phyloP scores from a whole-genome alignment of 2,329 filamentous ascomycete species.

The Cercospora sp. region DNA sequence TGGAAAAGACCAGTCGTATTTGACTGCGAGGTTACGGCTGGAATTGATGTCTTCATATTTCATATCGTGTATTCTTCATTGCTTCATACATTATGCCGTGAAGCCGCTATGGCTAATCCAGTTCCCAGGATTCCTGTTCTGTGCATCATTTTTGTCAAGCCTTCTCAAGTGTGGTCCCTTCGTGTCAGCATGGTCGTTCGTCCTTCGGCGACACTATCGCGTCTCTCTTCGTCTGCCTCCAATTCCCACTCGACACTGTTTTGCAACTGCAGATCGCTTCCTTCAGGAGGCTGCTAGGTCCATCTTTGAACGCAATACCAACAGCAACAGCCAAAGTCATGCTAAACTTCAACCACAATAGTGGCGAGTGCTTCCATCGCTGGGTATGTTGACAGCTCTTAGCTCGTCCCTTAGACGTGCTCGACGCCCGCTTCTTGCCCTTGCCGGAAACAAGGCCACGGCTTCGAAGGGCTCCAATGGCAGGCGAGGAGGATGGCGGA shows the following conservation, averaged over 20 bases:
- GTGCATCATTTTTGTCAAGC: background rate
- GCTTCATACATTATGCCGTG: conserved; percentile 6
- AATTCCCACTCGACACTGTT: conserved; percentile 10
- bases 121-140: background rate
- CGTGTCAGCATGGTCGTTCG: background rate
- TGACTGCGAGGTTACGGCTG: background rate
- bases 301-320: conserved; percentile 50
- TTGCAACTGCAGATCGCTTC: conserved; percentile 23
- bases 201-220: conserved; percentile 12
- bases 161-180: background rate
- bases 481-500: conserved; percentile 16
- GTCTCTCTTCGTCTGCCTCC: conserved; percentile 18
- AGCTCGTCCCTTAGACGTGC: conserved; percentile 16
- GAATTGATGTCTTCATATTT: background rate
- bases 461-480: conserved; percentile 8
- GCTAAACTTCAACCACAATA: conserved; percentile 51
- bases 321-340: conserved; percentile 51
- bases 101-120: background rate
- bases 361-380: conserved; percentile 36
- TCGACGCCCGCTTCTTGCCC: conserved; percentile 30
- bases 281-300: conserved; percentile 45
- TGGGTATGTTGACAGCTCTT: conserved; percentile 21
- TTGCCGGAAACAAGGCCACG: conserved; percentile 25
- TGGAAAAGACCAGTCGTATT: background rate
- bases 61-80: background rate